Conservation (phyloP, 768 basidiomycete species). For the Rhizopogon vesiculosus region DNA sequence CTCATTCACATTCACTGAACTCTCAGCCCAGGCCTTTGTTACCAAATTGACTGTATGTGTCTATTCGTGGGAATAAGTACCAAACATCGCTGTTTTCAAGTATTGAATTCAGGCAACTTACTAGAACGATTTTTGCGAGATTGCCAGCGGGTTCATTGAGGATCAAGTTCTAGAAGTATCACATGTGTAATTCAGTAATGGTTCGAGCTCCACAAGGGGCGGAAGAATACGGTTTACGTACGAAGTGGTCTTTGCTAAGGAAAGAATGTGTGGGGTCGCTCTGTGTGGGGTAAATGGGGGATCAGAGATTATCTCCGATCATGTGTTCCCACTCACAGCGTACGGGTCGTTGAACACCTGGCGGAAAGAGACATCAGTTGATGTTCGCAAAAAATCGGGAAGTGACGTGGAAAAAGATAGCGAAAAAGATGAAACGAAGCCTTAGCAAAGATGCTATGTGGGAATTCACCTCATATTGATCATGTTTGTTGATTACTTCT, state of each 20-base stretch:
- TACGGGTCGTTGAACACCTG: constrained; percentile 76
- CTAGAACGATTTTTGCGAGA: constrained; percentile 65
- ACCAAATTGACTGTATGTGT: constrained; percentile 63
- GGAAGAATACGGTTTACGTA: constrained; percentile 30
- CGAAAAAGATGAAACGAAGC: neutral
- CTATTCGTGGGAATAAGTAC: constrained; percentile 24
- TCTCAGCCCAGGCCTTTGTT: constrained; percentile 79
- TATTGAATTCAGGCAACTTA: constrained; percentile 26
- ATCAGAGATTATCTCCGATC: constrained; percentile 3
- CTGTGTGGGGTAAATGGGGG: constrained; percentile 28
- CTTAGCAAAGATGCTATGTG: neutral
- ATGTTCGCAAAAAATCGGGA: neutral
- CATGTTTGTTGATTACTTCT: constrained; percentile 74
- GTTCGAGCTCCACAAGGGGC: constrained; percentile 4
- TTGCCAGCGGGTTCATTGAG: constrained; percentile 81
- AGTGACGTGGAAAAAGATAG: neutral
- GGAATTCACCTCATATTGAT: constrained; percentile 65
- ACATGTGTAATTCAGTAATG: neutral
- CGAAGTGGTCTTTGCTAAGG: constrained; percentile 87
- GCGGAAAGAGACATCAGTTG: neutral
- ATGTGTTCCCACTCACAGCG: constrained; percentile 45
- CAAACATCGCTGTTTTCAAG: neutral
- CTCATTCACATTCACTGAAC: constrained; percentile 48
- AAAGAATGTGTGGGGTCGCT: constrained; percentile 88
- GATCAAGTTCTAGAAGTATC: constrained; percentile 53